Percentiles rank a stretch among this genome's conserved stretches.
phyloP scores from a whole-genome alignment of 305 asterid species.

The Plantago coronopus region DNA sequence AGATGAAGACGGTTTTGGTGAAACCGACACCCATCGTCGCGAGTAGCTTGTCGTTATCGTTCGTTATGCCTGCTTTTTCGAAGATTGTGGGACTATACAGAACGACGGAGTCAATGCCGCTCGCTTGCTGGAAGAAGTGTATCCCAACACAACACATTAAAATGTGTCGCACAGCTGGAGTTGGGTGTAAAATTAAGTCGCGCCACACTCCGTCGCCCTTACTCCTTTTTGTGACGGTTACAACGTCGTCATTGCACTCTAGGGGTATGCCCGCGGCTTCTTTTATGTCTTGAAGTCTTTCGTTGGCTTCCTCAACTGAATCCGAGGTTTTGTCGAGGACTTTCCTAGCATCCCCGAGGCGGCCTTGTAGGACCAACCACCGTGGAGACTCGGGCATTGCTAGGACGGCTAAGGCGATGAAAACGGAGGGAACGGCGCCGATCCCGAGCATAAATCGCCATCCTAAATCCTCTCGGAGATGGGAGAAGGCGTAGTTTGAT shows the following conservation, averaged over 20 bases:
- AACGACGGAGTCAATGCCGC: slow-evolving; percentile 77
- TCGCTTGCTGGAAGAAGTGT: slow-evolving; percentile 69
- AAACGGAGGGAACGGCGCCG: slow-evolving; percentile 73
- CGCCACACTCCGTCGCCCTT: slow-evolving; percentile 67
- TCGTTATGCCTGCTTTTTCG: slow-evolving; percentile 43
- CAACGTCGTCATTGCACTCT: slow-evolving; percentile 57
- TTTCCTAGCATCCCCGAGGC: slow-evolving; percentile 63
- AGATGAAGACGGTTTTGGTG: slow-evolving; percentile 58
- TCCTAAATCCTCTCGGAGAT: slow-evolving; percentile 49
- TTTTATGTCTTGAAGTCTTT: slow-evolving; percentile 61
- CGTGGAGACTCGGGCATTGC: slow-evolving; percentile 94
- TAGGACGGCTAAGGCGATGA: slow-evolving; percentile 56
- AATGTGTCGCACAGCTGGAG: slow-evolving; percentile 63
- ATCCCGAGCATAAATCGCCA: slow-evolving; percentile 90
- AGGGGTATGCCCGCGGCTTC: slow-evolving; percentile 71
- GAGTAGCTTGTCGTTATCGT: slow-evolving; percentile 40
- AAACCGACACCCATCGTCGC: slow-evolving; percentile 76
- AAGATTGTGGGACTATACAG: slow-evolving; percentile 66
- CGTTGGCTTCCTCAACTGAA: slow-evolving; percentile 50
- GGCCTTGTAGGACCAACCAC: slow-evolving; percentile 92
- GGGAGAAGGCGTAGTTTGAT: slow-evolving; percentile 66
- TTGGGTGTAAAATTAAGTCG: slow-evolving; percentile 56
- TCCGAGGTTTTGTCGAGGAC: slow-evolving; percentile 80
- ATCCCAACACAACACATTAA: slow-evolving; percentile 55
- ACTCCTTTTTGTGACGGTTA: slow-evolving; percentile 28